A percentile compares a stretch with the other conserved stretches of the same genome.
Evolutionary conservation across 768 basidiomycete genomes (phyloP).

Genomic region (Termitomyces sp.): DNA sequence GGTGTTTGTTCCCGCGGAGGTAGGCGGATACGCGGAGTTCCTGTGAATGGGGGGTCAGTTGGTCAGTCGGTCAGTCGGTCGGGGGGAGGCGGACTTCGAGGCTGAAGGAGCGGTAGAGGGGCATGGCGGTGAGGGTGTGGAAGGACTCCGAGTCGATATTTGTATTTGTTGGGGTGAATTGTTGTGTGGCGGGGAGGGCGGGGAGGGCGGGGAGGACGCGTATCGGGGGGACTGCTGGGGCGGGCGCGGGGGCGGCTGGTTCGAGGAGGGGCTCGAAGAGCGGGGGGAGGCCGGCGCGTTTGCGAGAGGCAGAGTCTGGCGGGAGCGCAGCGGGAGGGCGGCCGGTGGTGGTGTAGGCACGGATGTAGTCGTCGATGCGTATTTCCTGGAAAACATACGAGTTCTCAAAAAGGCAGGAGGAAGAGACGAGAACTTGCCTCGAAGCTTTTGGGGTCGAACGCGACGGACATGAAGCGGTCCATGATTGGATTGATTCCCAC

Average conservation of each 20-base stretch:
- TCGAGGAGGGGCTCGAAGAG: constrained; percentile 39
- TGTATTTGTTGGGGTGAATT: constrained; percentile 10
- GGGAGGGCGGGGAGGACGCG: constrained; percentile 17
- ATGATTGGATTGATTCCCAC: not conserved
- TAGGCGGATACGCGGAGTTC: constrained; percentile 40
- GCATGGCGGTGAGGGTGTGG: constrained; percentile 33
- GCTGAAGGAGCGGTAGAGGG: constrained; percentile 28
- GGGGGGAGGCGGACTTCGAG: constrained; percentile 32
- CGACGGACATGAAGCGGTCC: constrained; percentile 18
- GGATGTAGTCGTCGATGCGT: constrained; percentile 48
- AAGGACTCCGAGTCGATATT: constrained; percentile 19
- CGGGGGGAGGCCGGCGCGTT: constrained; percentile 17
- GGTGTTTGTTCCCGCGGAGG: constrained; percentile 24
- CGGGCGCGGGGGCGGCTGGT: too few species aligned
- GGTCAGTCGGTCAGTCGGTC: too few species aligned
- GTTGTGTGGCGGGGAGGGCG: constrained; percentile 17
- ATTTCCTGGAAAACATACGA: constrained; percentile 37
- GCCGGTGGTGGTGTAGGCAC: constrained; percentile 39
- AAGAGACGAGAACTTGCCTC: constrained; percentile 18
- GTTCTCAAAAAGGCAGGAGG: not conserved
- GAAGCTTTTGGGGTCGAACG: constrained; percentile 19
- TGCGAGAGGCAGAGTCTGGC: constrained; percentile 19
- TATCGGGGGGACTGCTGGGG: constrained; percentile 11
- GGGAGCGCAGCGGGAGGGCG: constrained; percentile 45
- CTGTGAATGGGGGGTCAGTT: constrained; percentile 18